Conservation (phyloP, 176 grass and related monocot species). For the Ensete glaucum region DNA sequence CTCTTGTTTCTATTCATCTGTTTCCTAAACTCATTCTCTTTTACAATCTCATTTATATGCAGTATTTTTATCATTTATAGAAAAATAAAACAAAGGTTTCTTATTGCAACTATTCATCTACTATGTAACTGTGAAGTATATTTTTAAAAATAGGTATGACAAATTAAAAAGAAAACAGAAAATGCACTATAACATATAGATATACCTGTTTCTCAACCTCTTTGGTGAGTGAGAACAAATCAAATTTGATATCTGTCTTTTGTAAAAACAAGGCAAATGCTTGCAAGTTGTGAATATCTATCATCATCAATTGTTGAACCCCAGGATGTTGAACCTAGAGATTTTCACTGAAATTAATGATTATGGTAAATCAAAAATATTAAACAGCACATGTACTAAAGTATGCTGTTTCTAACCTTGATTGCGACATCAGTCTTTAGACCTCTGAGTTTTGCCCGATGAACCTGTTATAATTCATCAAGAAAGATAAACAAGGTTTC, state of each 20-base stretch:
- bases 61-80: not conserved
- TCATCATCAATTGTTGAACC: constrained; percentile 69
- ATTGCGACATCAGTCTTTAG: constrained; percentile 76
- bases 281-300: constrained; percentile 92
- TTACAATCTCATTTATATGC: not conserved
- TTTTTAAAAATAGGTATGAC: not conserved
- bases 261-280: constrained; percentile 74
- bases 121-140: not conserved
- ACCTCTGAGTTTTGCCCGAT: constrained; percentile 66
- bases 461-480: constrained; percentile 45
- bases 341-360: constrained; percentile 11
- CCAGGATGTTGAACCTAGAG: constrained; percentile 93
- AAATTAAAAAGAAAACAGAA: not conserved
- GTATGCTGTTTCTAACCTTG: constrained; percentile 39
- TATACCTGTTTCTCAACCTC: constrained; percentile 85
- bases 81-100: no score
- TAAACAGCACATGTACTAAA: constrained; percentile 1
- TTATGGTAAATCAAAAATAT: not conserved
- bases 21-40: not conserved
- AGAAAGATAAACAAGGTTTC: not conserved
- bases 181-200: not conserved
- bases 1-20: not conserved
- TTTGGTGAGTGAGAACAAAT: constrained; percentile 82
- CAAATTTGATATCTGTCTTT: constrained; percentile 94
- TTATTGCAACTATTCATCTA: not conserved